A percentile compares a stretch with the other conserved stretches of the same genome.
phyloP scores from a whole-genome alignment of 306 rosid species.

The Medicago ruthenica region DNA sequence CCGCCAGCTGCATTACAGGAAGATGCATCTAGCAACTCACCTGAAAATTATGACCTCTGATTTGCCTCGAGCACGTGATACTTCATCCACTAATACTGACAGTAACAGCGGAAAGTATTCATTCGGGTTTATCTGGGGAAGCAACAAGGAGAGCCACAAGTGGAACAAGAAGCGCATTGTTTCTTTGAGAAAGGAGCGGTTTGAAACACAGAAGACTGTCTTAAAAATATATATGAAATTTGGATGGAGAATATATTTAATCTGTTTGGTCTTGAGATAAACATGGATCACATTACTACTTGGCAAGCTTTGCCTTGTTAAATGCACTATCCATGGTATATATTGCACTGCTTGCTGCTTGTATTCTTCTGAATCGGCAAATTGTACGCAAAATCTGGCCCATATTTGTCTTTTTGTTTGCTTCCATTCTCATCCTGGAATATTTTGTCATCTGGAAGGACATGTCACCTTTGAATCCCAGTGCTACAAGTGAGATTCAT shows the following conservation, averaged over 20 bases:
- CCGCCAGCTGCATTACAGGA: slow-evolving; percentile 52
- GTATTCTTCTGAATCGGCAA: slow-evolving; percentile 76
- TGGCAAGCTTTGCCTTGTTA: slow-evolving; percentile 91
- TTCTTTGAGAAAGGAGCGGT: slow-evolving; percentile 83
- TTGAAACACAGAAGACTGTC: slow-evolving; percentile 82
- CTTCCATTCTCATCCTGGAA: slow-evolving; percentile 85
- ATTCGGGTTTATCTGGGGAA: slow-evolving; percentile 92
- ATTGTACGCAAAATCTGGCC: slow-evolving; percentile 83
- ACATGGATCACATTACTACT: slow-evolving; percentile 94
- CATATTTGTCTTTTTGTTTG: slow-evolving; percentile 80
- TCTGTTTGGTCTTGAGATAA: slow-evolving; percentile 98
- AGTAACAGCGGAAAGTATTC: slow-evolving; percentile 66
- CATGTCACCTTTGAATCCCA: slow-evolving; percentile 49
- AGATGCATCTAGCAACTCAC: slow-evolving; percentile 52
- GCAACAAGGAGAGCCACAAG: slow-evolving; percentile 86
- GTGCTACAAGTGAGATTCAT: slow-evolving; percentile 47
- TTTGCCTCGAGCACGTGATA: slow-evolving; percentile 54
- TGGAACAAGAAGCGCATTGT: slow-evolving; percentile 86
- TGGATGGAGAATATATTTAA: slow-evolving; percentile 90
- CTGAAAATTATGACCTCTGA: slow-evolving; percentile 52
- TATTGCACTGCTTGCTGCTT: slow-evolving; percentile 80
- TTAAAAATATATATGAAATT: slow-evolving; percentile 81
- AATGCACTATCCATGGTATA: slow-evolving; percentile 84
- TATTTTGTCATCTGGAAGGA: slow-evolving; percentile 84
- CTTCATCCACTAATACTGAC: slow-evolving; percentile 56